A percentile compares a stretch with the other conserved stretches of the same genome.
phyloP scores from a whole-genome alignment of 352 stramenopile genomes.

The Globisporangium mamillatum region DNA sequence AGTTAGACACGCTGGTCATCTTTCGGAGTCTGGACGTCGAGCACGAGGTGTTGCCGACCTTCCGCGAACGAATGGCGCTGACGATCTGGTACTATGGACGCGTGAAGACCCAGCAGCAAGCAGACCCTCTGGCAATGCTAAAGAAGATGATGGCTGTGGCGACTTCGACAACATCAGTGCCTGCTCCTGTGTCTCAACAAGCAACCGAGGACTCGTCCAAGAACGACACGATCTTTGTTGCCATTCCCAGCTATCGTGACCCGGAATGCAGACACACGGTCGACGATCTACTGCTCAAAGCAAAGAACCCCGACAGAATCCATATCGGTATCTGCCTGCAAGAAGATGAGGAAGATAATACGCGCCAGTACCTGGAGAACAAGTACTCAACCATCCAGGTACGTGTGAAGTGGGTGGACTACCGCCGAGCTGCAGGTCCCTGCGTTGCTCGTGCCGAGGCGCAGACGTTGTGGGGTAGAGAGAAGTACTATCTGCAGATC shows the following conservation, averaged over 20 bases:
- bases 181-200: not conserved
- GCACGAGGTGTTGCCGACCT: not conserved
- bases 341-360: not conserved
- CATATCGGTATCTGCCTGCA: not conserved
- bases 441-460: constrained; percentile 24
- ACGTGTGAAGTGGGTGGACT: not conserved
- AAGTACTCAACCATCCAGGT: not conserved
- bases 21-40: not conserved
- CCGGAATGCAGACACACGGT: not conserved
- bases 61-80: not conserved
- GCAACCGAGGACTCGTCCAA: not conserved
- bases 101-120: not conserved
- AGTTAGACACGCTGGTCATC: not conserved
- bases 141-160: not conserved
- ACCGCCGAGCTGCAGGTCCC: not conserved
- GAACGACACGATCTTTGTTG: not conserved
- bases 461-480: constrained; percentile 76
- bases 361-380: not conserved
- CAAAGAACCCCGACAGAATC: not conserved
- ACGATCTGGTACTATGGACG: not conserved
- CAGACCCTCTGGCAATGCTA: not conserved
- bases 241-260: not conserved
- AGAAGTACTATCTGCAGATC: constrained; percentile 93
- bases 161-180: not conserved
- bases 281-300: not conserved